Percentiles rank a stretch among this genome's conserved stretches.
Conservation (phyloP, 805 yeast genomes). For the Candida peoriensis region DNA sequence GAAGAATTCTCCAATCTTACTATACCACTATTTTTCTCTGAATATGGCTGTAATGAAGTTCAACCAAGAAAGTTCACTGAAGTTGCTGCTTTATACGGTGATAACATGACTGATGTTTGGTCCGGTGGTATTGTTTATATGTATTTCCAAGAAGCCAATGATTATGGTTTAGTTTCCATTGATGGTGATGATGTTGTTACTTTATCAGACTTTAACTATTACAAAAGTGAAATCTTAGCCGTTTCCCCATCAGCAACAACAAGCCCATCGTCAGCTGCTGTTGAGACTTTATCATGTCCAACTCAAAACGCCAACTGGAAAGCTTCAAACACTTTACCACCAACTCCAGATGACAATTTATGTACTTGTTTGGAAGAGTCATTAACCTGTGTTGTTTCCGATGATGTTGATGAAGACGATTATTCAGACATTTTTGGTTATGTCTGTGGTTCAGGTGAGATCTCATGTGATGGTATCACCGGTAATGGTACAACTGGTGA, state of each 20-base stretch:
- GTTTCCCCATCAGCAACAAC: conserved; percentile 48
- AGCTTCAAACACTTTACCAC: conserved; percentile 68
- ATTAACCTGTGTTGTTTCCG: conserved; percentile 55
- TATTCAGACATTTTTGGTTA: conserved; percentile 54
- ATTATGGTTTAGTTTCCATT: conserved; percentile 68
- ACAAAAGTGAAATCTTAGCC: conserved; percentile 50
- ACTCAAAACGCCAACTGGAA: conserved; percentile 51
- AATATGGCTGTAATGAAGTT: conserved; percentile 74
- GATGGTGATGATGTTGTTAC: conserved; percentile 46
- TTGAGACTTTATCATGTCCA: conserved; percentile 58
- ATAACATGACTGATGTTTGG: conserved; percentile 78
- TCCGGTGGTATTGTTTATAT: conserved; percentile 87
- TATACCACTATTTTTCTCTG: conserved; percentile 74
- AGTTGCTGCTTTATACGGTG: conserved; percentile 58
- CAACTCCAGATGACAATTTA: conserved; percentile 62
- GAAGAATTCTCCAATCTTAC: conserved; percentile 59
- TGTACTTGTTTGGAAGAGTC: conserved; percentile 62
- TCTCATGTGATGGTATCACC: conserved; percentile 56
- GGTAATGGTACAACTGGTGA: conserved; percentile 59
- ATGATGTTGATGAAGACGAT: conserved; percentile 47
- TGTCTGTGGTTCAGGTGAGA: conserved; percentile 58
- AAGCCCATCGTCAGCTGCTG: conserved; percentile 33
- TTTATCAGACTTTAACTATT: conserved; percentile 57
- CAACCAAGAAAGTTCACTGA: conserved; percentile 70
- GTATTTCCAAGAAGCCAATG: conserved; percentile 73